These are phyloP conservation scores for Ogataea pini DNA, from an alignment of 805 yeast genomes.

Conservation along the genomic window DNA sequence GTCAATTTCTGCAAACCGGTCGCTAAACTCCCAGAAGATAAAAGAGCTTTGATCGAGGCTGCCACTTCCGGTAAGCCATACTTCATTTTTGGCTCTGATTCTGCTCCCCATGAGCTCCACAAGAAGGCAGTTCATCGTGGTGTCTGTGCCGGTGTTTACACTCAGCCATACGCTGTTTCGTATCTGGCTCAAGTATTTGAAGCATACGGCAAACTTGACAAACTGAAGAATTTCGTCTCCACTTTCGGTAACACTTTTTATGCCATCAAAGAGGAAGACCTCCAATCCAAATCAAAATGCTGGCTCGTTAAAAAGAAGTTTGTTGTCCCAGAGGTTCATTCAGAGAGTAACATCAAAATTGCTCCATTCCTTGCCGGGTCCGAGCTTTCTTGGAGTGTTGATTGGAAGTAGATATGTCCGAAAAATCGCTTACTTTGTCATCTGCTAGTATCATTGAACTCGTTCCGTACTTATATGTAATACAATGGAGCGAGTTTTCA, in stretches of 20 bases:
- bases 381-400: constrained; percentile 65
- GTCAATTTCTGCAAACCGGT: constrained; percentile 97
- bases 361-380: constrained; percentile 90
- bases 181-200: constrained; percentile 90
- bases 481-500: too few species aligned
- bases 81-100: constrained; percentile 96
- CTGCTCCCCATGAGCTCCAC: constrained; percentile 92
- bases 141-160: constrained; percentile 97
- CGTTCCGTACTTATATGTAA: too few species aligned
- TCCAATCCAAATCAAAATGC: constrained; percentile 49
- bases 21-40: constrained; percentile 87
- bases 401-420: constrained; percentile 60
- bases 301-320: constrained; percentile 55
- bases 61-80: constrained; percentile 90
- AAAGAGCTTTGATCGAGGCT: constrained; percentile 76
- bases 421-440: too few species aligned
- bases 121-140: constrained; percentile 75
- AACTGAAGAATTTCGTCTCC: constrained; percentile 72
- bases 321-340: constrained; percentile 60
- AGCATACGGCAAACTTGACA: constrained; percentile 57
- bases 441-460: too few species aligned
- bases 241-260: constrained; percentile 76
- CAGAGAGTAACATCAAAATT: constrained; percentile 49
- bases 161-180: constrained; percentile 79
- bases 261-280: constrained; percentile 46